Percentiles rank a stretch among this genome's conserved stretches.
phyloP scores from a whole-genome alignment of 2,329 filamentous ascomycete genomes.

The Colletotrichum higginsianum region DNA sequence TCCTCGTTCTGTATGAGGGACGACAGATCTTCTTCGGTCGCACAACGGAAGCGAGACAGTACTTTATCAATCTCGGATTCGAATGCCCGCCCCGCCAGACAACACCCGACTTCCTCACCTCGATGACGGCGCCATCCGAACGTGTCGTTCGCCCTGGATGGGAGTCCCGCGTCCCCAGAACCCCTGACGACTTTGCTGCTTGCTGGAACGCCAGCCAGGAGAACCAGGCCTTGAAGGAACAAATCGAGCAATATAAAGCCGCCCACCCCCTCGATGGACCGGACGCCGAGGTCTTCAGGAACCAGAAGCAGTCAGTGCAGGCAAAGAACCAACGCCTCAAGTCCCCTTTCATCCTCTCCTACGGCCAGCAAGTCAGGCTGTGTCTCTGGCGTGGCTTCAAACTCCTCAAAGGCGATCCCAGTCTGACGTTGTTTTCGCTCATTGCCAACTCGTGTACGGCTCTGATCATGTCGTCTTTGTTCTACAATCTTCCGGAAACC shows the following conservation, averaged over 20 bases:
- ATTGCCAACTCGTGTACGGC: slow-evolving; percentile 63
- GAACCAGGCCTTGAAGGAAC: slow-evolving; percentile 48
- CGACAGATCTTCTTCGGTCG: slow-evolving; percentile 78
- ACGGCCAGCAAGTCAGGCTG: slow-evolving; percentile 61
- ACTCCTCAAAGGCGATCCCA: slow-evolving; percentile 57
- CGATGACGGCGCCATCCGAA: slow-evolving; percentile 58
- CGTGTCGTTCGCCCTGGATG: slow-evolving; percentile 47
- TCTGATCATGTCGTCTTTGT: slow-evolving; percentile 67
- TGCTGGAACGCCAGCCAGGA: slow-evolving; percentile 48
- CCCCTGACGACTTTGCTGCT: slow-evolving; percentile 51
- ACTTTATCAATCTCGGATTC: slow-evolving; percentile 78
- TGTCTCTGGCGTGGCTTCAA: slow-evolving; percentile 60
- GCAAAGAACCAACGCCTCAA: slow-evolving; percentile 60
- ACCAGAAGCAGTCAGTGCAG: slow-evolving; percentile 31
- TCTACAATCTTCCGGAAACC: slow-evolving; percentile 60
- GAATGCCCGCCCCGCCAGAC: slow-evolving; percentile 70
- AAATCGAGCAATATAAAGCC: slow-evolving; percentile 49
- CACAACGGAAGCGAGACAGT: slow-evolving; percentile 71
- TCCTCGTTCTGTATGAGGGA: slow-evolving; percentile 76
- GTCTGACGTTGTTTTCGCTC: slow-evolving; percentile 56
- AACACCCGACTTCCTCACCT: slow-evolving; percentile 82
- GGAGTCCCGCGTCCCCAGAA: slow-evolving; percentile 49
- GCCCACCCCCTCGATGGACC: slow-evolving; percentile 34
- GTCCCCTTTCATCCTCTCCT: slow-evolving; percentile 64
- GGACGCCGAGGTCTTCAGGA: slow-evolving; percentile 27